Percentiles rank a stretch among this genome's conserved stretches.
Conservation (phyloP, 2,329 filamentous ascomycete species). For the Penicillium rolfsii region DNA sequence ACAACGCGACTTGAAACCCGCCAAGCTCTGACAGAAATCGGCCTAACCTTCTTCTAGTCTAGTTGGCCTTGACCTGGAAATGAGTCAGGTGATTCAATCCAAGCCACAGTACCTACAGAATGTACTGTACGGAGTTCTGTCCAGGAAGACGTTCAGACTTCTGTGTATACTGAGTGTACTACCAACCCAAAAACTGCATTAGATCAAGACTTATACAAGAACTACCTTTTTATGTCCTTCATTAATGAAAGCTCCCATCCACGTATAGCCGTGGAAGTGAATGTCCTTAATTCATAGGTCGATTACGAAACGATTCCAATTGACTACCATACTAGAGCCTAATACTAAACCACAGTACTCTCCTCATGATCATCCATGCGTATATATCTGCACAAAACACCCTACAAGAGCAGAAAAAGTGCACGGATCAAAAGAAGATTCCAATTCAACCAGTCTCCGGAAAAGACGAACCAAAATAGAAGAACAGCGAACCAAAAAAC, state of each 20-base stretch:
- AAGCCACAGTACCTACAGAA: no score
- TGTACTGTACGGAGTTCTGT: no score
- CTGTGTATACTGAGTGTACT: not conserved
- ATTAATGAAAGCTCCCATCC: not conserved
- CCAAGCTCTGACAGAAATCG: not conserved
- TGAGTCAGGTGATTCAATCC: not conserved
- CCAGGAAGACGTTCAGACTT: no score
- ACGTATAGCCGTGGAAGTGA: not conserved
- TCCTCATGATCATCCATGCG: not conserved
- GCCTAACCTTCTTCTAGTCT: not conserved
- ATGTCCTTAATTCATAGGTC: not conserved
- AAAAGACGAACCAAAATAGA: constrained; percentile 16
- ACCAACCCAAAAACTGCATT: not conserved
- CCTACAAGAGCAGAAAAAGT: not conserved
- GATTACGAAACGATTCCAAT: not conserved
- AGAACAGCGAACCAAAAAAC: constrained; percentile 14
- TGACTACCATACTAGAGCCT: not conserved
- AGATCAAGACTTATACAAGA: not conserved
- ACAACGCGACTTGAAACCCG: not conserved
- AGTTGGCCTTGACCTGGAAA: no score
- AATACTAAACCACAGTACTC: not conserved
- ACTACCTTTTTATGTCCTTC: not conserved
- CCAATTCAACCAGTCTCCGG: constrained; percentile 26
- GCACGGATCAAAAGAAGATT: constrained; percentile 22
- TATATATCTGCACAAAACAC: not conserved